A percentile compares a stretch with the other conserved stretches of the same genome.
Evolutionary conservation across 2,329 filamentous ascomycete species (phyloP).

Genomic region (Fusarium armeniacum): DNA sequence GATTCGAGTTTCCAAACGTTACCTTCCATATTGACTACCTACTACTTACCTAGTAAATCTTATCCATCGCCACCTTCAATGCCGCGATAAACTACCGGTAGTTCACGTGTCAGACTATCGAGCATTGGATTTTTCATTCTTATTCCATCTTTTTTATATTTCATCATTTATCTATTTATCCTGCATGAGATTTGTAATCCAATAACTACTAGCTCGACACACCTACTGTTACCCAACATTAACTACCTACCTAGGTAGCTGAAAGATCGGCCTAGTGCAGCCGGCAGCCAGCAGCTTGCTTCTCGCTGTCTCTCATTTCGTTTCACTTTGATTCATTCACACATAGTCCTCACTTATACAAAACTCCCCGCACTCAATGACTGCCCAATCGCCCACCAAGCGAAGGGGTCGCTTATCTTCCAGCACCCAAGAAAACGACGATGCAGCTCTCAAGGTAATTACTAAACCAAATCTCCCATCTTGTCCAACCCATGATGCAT

Average conservation of each 20-base stretch:
- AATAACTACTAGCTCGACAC: background rate
- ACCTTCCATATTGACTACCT: too few species aligned
- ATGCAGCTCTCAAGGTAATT: constrained; percentile 47
- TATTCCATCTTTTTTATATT: background rate
- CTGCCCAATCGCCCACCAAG: constrained; percentile 29
- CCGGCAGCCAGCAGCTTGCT: background rate
- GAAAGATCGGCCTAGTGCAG: background rate
- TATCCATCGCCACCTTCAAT: constrained; percentile 14
- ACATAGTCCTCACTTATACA: constrained; percentile 11
- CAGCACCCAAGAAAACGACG: constrained; percentile 37
- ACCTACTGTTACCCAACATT: too few species aligned
- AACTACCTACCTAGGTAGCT: too few species aligned
- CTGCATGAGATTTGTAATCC: background rate
- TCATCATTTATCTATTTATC: background rate
- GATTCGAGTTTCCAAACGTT: constrained; percentile 7
- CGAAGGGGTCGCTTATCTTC: constrained; percentile 45
- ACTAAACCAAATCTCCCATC: too few species aligned
- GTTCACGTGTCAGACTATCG: constrained; percentile 9
- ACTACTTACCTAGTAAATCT: constrained; percentile 4
- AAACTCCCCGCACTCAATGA: constrained; percentile 21
- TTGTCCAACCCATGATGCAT: background rate
- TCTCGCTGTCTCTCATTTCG: background rate
- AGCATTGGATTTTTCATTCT: background rate
- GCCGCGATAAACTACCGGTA: constrained; percentile 4
- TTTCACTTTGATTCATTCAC: constrained; percentile 1